Evolutionary conservation across 2,329 filamentous ascomycete species (phyloP).

Genomic region (Talaromyces marneffei): DNA sequence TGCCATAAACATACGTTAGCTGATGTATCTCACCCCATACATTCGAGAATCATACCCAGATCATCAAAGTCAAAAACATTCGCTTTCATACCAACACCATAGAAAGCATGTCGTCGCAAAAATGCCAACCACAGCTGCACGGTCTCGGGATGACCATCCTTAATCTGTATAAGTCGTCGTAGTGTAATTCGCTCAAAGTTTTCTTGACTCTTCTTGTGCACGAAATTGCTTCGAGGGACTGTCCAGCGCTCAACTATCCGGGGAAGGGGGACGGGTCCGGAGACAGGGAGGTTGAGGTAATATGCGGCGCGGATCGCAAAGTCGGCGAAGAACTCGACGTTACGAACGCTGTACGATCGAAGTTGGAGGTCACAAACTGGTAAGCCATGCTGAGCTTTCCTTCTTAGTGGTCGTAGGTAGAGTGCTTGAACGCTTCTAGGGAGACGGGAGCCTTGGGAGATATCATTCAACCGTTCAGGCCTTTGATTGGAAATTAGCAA

Average conservation of each 20-base stretch:
- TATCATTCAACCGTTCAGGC: conserved; percentile 31
- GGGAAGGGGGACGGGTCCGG: conserved; percentile 78
- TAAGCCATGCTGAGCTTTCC: conserved; percentile 66
- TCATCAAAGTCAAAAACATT: conserved; percentile 87
- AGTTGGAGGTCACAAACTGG: conserved; percentile 87
- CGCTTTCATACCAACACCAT: conserved; percentile 98
- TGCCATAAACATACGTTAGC: conserved; percentile 19
- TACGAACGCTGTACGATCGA: conserved; percentile 82
- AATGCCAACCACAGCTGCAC: conserved; percentile 92
- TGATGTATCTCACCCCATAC: neutral
- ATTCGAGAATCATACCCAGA: conserved; percentile 51
- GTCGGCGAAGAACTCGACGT: conserved; percentile 90
- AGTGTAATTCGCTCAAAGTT: conserved; percentile 93
- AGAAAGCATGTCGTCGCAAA: conserved; percentile 83
- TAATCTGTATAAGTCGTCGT: conserved; percentile 81
- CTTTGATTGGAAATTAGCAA: conserved; percentile 18
- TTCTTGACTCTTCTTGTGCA: conserved; percentile 95
- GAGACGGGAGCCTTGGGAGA: conserved; percentile 47
- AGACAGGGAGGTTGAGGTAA: conserved; percentile 80
- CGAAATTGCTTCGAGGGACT: conserved; percentile 79
- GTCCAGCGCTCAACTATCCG: conserved; percentile 90
- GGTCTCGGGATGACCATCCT: conserved; percentile 80
- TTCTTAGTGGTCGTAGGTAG: conserved; percentile 77
- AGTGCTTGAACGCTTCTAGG: conserved; percentile 79
- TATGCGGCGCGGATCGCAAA: conserved; percentile 93